Evolutionary conservation across 441 rosid genomes (phyloP), one percentile per base, ranked within the genome.

Genomic region (Raphanus hybrid): DNA sequence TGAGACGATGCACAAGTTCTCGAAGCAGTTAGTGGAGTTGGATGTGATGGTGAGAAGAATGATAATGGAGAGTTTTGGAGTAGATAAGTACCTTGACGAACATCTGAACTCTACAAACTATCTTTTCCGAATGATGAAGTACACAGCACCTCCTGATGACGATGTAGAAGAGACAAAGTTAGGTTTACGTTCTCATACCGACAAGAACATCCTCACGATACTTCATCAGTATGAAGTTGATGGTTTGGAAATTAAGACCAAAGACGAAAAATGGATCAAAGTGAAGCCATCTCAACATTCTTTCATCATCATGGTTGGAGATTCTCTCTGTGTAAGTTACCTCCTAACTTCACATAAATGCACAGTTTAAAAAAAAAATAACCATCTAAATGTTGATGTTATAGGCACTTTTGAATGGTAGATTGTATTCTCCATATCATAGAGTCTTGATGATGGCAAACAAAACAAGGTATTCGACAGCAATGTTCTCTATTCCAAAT

Each of bases 11-110:
- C 83, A 75, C 3, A 62, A 78, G 4, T 91, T 55, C 57, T 66
- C 92, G 0, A 81, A 83, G 74, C 60, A 82, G 57, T 23, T 91
- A n/a, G 77, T 81, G 1, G 82, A 84, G 50, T 37, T 91, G 6
- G 93, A 88, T 65, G 52, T 78, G 80, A 85, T 71, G 55, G 78
- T 85, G 6, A 83, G 90, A 79, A 87, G 79, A 70, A 91, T 90
- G 98, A 78, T 89, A 14, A 55, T 93, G 74, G 96, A 91, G 82
- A 88, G 94, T 74, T 79, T 87, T 29, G 86, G 88, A 0, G 57
- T 90, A 35, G 91, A 91, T 18, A 88, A 88, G 32, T 85, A 86
- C 70, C 34, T 89, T 75, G 93, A 90, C 0, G 95, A 88, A 45
- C 91, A 91, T 76, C 68, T 87, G 67, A 76, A 85, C 18, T 88